Conservation (phyloP, 2,329 filamentous ascomycete species). For the Juglanconis oblonga region DNA sequence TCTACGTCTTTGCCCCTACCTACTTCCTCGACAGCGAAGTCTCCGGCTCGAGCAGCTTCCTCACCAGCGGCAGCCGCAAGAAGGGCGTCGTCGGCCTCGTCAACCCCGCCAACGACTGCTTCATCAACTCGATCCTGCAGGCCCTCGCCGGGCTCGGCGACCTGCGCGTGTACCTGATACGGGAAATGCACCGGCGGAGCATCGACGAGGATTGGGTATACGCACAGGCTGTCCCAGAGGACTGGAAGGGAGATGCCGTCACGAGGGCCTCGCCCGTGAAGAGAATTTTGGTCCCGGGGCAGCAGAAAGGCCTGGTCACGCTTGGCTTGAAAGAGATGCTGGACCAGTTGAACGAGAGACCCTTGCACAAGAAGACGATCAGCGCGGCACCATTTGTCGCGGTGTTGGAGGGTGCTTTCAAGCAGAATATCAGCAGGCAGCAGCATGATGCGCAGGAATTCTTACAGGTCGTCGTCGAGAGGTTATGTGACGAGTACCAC, state of each 20-base stretch:
- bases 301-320: conserved; percentile 82
- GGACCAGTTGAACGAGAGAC: conserved; percentile 87
- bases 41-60: conserved; percentile 24
- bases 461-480: conserved; percentile 86
- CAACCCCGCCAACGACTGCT: conserved; percentile 93
- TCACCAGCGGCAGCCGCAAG: conserved; percentile 51
- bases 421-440: conserved; percentile 84
- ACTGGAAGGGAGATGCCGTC: conserved; percentile 16
- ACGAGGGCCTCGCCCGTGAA: conserved; percentile 26
- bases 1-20: conserved; percentile 97
- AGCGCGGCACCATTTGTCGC: conserved; percentile 81
- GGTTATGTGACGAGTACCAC: conserved; percentile 90
- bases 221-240: conserved; percentile 52
- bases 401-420: conserved; percentile 81
- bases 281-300: conserved; percentile 50
- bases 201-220: conserved; percentile 80
- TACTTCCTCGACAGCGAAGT: conserved; percentile 86
- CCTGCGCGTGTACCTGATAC: conserved; percentile 85
- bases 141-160: conserved; percentile 87
- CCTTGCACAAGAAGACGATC: conserved; percentile 91
- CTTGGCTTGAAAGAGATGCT: conserved; percentile 87
- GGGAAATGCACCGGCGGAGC: conserved; percentile 79
- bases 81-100: conserved; percentile 84
- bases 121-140: conserved; percentile 95
- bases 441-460: conserved; percentile 99